A percentile compares a stretch with the other conserved stretches of the same genome.
These are phyloP conservation scores for Penicillium pancosmium DNA, from an alignment of 495 filamentous ascomycete species.

Conservation along the genomic window DNA sequence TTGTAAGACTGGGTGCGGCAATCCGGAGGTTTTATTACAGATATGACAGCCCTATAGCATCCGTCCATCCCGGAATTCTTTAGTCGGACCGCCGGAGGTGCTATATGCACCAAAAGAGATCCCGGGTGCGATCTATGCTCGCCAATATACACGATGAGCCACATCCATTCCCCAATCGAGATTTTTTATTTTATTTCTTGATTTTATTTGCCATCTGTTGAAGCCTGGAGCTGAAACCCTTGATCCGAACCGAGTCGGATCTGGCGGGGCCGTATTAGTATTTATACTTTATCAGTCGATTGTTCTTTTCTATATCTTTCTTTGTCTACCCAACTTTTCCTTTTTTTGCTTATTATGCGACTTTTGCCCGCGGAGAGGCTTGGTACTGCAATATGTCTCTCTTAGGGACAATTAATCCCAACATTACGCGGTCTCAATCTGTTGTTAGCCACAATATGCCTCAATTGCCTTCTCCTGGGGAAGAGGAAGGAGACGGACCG, in stretches of 20 bases:
- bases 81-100: neutral
- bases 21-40: neutral
- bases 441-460: neutral
- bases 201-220: no score
- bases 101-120: neutral
- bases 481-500: neutral
- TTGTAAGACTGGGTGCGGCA: neutral
- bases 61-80: neutral
- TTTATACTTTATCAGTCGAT: no score
- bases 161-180: neutral
- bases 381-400: neutral
- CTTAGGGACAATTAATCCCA: neutral
- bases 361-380: neutral
- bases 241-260: no score
- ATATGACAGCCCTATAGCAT: neutral
- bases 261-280: no score
- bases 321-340: neutral
- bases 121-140: neutral
- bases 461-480: neutral
- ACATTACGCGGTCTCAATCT: neutral
- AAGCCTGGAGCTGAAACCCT: no score
- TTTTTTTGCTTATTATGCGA: neutral
- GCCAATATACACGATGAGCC: neutral
- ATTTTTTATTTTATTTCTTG: no score
- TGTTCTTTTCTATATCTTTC: neutral